Percentiles rank a stretch among this genome's conserved stretches.
phyloP scores from a whole-genome alignment of 768 basidiomycete genomes.

The Psilocybe azurescens region DNA sequence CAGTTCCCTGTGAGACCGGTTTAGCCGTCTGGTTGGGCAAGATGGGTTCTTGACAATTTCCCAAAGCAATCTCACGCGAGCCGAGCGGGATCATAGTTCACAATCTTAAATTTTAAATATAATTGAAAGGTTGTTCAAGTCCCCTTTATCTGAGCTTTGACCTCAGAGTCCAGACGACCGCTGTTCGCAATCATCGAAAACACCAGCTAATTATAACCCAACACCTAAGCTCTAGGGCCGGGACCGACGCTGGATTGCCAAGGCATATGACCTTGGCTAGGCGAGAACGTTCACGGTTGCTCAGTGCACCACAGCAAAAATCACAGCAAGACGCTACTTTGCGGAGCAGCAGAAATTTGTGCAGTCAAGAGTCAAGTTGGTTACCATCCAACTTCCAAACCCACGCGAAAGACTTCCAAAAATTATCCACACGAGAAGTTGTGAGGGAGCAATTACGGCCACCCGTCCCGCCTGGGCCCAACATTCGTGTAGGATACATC shows the following conservation, averaged over 20 bases:
- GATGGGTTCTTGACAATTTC: slow-evolving; percentile 3
- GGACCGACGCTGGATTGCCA: slow-evolving; percentile 6
- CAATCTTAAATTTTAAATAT: slow-evolving; percentile 9
- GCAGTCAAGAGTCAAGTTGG: not conserved
- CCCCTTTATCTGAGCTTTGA: slow-evolving; percentile 1
- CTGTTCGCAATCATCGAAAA: slow-evolving; percentile 1
- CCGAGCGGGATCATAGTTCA: slow-evolving; percentile 7
- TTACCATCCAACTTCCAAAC: not conserved
- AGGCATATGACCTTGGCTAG: not conserved
- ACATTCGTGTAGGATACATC: not conserved
- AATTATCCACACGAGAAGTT: slow-evolving; percentile 6
- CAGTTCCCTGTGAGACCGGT: slow-evolving; percentile 13
- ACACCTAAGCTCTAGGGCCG: not conserved
- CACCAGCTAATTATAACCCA: not conserved
- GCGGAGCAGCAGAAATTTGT: slow-evolving; percentile 2
- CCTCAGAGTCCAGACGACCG: not conserved
- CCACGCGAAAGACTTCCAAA: slow-evolving; percentile 2
- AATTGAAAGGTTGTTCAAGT: slow-evolving; percentile 3
- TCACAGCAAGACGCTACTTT: not conserved
- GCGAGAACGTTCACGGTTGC: not conserved
- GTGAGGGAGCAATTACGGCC: slow-evolving; percentile 7
- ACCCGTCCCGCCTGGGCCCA: slow-evolving; percentile 13
- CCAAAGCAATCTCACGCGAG: slow-evolving; percentile 18
- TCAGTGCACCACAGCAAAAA: not conserved
- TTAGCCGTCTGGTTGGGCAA: not conserved